Percentiles rank a stretch among this genome's conserved stretches.
These are phyloP conservation scores for Galerina marginata DNA, from an alignment of 768 basidiomycete genomes.

Conservation along the genomic window DNA sequence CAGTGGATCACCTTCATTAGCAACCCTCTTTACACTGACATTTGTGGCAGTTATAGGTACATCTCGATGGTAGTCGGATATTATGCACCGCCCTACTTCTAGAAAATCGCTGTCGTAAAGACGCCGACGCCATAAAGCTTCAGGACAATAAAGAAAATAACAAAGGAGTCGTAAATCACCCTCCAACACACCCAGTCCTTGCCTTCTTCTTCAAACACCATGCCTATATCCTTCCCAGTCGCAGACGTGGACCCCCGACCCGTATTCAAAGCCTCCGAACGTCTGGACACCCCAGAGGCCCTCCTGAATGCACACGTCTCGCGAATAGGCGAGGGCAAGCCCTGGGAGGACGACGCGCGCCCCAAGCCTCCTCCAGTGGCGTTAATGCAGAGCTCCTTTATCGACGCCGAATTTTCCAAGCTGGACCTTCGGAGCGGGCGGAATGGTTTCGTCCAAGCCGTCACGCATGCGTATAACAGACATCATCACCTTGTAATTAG, in stretches of 20 bases:
- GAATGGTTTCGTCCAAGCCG: slow-evolving; percentile 40
- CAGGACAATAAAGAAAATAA: too few species aligned
- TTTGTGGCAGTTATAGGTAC: too few species aligned
- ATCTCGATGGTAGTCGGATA: too few species aligned
- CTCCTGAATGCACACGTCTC: slow-evolving; percentile 12
- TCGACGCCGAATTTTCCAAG: background rate
- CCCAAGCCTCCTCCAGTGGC: background rate
- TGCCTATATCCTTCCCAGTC: slow-evolving; percentile 13
- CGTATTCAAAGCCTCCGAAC: background rate
- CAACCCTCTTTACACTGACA: too few species aligned
- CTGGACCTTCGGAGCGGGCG: slow-evolving; percentile 12
- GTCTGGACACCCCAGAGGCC: background rate
- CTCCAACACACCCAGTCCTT: too few species aligned
- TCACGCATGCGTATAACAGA: slow-evolving; percentile 37
- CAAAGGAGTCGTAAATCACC: too few species aligned
- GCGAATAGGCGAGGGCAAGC: background rate
- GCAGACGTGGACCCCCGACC: slow-evolving; percentile 9
- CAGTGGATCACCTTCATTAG: too few species aligned
- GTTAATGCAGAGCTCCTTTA: slow-evolving; percentile 6
- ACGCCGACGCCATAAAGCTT: too few species aligned
- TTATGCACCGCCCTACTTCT: too few species aligned
- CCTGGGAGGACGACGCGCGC: slow-evolving; percentile 5
- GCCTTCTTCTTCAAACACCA: background rate
- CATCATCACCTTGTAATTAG: slow-evolving; percentile 46
- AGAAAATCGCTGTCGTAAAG: too few species aligned